A percentile compares a stretch with the other conserved stretches of the same genome.
These are phyloP conservation scores for Melanogaster broomeanus DNA, from an alignment of 768 basidiomycete species.

Conservation along the genomic window DNA sequence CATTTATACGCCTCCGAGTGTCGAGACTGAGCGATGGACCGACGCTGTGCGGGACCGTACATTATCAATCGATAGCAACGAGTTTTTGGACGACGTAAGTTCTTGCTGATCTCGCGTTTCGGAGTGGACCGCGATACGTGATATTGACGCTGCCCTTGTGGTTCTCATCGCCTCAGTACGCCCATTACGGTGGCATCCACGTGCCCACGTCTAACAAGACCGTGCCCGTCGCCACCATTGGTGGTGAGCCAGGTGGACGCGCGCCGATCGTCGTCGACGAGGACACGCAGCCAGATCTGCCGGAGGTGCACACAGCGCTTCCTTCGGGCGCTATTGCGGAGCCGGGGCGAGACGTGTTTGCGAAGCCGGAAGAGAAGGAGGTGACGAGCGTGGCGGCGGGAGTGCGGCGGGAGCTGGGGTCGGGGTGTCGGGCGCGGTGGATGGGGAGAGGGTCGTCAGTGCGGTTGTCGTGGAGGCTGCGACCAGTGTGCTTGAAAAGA, in stretches of 20 bases:
- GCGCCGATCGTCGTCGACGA: constrained; percentile 56
- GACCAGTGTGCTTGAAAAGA: not conserved
- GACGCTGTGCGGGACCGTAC: not conserved
- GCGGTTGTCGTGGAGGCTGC: constrained; percentile 17
- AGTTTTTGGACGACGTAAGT: constrained; percentile 70
- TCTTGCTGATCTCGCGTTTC: not conserved
- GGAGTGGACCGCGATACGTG: not conserved
- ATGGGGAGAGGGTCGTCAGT: constrained; percentile 38
- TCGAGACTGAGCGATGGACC: not conserved
- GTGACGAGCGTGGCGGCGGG: constrained; percentile 43
- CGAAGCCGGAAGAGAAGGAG: constrained; percentile 45
- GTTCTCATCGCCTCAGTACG: constrained; percentile 44
- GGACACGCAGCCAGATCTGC: constrained; percentile 8
- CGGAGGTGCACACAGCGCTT: constrained; percentile 37
- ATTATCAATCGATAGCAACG: constrained; percentile 45
- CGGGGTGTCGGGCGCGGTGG: not conserved
- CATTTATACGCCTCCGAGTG: not conserved
- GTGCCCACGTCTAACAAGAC: constrained; percentile 43
- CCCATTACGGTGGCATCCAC: constrained; percentile 46
- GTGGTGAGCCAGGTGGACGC: constrained; percentile 55
- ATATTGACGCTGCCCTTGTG: not conserved
- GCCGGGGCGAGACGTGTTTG: constrained; percentile 78
- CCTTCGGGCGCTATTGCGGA: constrained; percentile 59
- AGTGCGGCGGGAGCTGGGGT: constrained; percentile 11
- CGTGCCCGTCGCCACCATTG: constrained; percentile 45